Conservation (phyloP, 1,284 basidiomycete genomes). For the Tilletia caries region DNA sequence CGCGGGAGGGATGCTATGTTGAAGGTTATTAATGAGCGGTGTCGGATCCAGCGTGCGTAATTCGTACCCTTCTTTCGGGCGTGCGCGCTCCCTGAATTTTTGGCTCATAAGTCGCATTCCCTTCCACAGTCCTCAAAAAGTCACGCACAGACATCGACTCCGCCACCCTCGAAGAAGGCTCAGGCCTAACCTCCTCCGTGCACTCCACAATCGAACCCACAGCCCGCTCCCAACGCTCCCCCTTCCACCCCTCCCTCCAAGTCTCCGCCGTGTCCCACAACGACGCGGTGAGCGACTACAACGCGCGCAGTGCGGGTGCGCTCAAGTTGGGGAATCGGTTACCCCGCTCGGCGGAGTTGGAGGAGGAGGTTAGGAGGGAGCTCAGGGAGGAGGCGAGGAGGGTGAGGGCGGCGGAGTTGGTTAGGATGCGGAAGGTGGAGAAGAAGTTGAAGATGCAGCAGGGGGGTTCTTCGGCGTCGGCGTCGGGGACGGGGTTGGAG, state of each 20-base stretch:
- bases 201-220: not conserved
- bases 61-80: not conserved
- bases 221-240: constrained; percentile 2
- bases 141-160: constrained; percentile 45
- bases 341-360: constrained; percentile 44
- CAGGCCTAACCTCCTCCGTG: constrained; percentile 36
- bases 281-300: constrained; percentile 48
- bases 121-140: constrained; percentile 32
- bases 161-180: constrained; percentile 47
- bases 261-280: constrained; percentile 12
- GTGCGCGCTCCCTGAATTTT: not conserved
- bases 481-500: constrained; percentile 18
- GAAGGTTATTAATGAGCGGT: constrained; percentile 87
- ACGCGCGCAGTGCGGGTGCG: constrained; percentile 44
- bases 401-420: constrained; percentile 19
- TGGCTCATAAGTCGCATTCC: not conserved
- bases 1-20: constrained; percentile 72
- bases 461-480: not conserved
- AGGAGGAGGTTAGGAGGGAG: constrained; percentile 46
- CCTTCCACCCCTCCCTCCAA: constrained; percentile 7
- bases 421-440: not conserved
- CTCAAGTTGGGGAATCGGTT: constrained; percentile 47
- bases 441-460: not conserved
- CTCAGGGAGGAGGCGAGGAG: constrained; percentile 34
- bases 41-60: constrained; percentile 77